These are phyloP conservation scores for Pythium dissimile DNA, from an alignment of 352 stramenopile species.

Conservation along the genomic window DNA sequence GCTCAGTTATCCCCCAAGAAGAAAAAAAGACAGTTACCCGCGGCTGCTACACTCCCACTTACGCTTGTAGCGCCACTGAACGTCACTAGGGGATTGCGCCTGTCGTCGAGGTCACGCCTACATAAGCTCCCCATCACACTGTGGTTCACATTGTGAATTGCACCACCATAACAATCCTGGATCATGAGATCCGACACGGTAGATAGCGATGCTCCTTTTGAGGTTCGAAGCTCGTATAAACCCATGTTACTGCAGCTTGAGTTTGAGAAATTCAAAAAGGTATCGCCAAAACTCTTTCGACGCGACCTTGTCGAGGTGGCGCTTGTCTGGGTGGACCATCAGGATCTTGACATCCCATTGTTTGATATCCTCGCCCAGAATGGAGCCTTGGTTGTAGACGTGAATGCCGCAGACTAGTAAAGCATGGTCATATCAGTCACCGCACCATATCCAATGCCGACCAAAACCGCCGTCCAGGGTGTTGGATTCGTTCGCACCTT, in stretches of 20 bases:
- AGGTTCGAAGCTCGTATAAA: background rate
- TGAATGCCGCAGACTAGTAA: conserved; percentile 71
- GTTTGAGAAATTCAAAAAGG: conserved; percentile 84
- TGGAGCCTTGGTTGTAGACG: conserved; percentile 81
- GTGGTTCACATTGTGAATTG: too few species aligned
- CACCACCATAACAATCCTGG: too few species aligned
- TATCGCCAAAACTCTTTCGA: conserved; percentile 90
- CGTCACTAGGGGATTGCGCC: too few species aligned
- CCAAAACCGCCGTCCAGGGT: background rate
- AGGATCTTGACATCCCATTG: conserved; percentile 89
- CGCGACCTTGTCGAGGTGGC: conserved; percentile 88
- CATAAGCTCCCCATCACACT: too few species aligned
- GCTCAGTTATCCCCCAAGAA: too few species aligned
- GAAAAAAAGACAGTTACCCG: too few species aligned
- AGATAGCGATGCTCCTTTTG: too few species aligned
- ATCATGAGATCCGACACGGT: too few species aligned
- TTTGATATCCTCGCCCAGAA: conserved; percentile 81
- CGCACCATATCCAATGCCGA: too few species aligned
- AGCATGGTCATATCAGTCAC: background rate
- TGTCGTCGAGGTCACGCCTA: too few species aligned
- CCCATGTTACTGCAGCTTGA: conserved; percentile 64
- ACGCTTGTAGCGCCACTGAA: too few species aligned
- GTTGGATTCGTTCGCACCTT: conserved; percentile 37
- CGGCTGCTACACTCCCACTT: too few species aligned
- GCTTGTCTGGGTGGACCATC: conserved; percentile 91